A percentile compares a stretch with the other conserved stretches of the same genome.
phyloP scores from a whole-genome alignment of 768 basidiomycete genomes.

The Hygrophorus pudorinus region DNA sequence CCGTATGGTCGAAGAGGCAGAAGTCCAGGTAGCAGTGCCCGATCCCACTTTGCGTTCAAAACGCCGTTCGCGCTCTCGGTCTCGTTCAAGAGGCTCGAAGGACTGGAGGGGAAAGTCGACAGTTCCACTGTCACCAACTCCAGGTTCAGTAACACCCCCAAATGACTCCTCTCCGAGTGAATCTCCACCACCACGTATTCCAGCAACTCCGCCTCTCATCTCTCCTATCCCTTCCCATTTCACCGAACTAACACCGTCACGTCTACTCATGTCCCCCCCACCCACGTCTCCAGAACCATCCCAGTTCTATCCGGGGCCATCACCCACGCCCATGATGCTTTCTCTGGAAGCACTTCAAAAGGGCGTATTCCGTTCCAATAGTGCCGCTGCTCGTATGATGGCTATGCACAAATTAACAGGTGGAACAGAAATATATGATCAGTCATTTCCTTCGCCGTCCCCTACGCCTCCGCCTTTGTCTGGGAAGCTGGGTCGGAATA shows the following conservation, averaged over 20 bases:
- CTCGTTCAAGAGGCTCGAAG: constrained; percentile 65
- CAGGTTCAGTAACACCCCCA: constrained; percentile 13
- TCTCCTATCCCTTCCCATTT: constrained; percentile 48
- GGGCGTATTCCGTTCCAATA: constrained; percentile 83
- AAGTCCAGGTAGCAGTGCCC: constrained; percentile 33
- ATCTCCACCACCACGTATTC: constrained; percentile 29
- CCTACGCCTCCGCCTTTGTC: constrained; percentile 33
- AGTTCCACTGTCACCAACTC: constrained; percentile 30
- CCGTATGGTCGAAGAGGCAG: constrained; percentile 15
- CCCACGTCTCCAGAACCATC: constrained; percentile 45
- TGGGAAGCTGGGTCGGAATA: constrained; percentile 50
- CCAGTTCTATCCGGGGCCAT: constrained; percentile 53
- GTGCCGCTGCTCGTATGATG: constrained; percentile 62
- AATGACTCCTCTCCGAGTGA: constrained; percentile 72
- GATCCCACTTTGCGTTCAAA: constrained; percentile 40
- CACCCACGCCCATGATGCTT: constrained; percentile 59
- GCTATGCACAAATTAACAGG: constrained; percentile 85
- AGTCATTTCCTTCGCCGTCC: constrained; percentile 38
- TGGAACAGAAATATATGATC: constrained; percentile 55
- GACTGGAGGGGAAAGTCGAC: constrained; percentile 59
- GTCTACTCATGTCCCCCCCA: constrained; percentile 41
- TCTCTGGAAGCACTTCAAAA: constrained; percentile 70
- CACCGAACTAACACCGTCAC: constrained; percentile 39
- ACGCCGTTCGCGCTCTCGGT: constrained; percentile 70
- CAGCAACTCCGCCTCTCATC: constrained; percentile 28